Evolutionary conservation across 352 stramenopile genomes (phyloP).

Genomic region (Phytophthora syringae): DNA sequence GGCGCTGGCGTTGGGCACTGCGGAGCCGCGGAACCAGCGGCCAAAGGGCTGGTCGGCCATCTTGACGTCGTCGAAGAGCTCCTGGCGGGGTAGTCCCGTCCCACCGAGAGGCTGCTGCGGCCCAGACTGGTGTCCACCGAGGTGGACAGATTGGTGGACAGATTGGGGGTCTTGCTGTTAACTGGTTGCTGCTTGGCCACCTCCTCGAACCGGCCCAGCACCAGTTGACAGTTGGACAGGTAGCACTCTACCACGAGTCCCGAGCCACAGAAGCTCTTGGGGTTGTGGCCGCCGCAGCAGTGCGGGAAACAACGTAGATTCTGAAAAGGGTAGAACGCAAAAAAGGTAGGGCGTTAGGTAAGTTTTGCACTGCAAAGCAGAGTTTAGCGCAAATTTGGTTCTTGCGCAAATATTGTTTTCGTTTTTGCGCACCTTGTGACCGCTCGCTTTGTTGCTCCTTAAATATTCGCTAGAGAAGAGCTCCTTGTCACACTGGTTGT

Average conservation of each 20-base stretch:
- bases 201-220: slow-evolving; percentile 80
- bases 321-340: slow-evolving; percentile 30
- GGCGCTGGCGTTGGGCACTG: slow-evolving; percentile 35
- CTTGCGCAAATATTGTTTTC: not conserved
- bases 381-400: too few species aligned
- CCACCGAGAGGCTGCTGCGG: slow-evolving; percentile 40
- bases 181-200: slow-evolving; percentile 47
- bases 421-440: slow-evolving; percentile 59
- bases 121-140: slow-evolving; percentile 37
- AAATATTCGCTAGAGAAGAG: slow-evolving; percentile 81
- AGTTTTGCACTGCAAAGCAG: too few species aligned
- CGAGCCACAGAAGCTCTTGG: slow-evolving; percentile 86
- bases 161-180: slow-evolving; percentile 8
- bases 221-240: slow-evolving; percentile 59
- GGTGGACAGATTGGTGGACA: too few species aligned
- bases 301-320: slow-evolving; percentile 86
- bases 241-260: slow-evolving; percentile 79
- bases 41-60: slow-evolving; percentile 80
- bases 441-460: slow-evolving; percentile 87
- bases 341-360: not conserved
- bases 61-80: slow-evolving; percentile 80
- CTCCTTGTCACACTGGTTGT: slow-evolving; percentile 78
- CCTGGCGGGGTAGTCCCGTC: slow-evolving; percentile 60
- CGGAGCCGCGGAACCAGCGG: slow-evolving; percentile 68
- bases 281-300: slow-evolving; percentile 83